A percentile compares a stretch with the other conserved stretches of the same genome.
Evolutionary conservation across 176 grass and related monocot species (phyloP).

Genomic region (Microstegium vimineum): DNA sequence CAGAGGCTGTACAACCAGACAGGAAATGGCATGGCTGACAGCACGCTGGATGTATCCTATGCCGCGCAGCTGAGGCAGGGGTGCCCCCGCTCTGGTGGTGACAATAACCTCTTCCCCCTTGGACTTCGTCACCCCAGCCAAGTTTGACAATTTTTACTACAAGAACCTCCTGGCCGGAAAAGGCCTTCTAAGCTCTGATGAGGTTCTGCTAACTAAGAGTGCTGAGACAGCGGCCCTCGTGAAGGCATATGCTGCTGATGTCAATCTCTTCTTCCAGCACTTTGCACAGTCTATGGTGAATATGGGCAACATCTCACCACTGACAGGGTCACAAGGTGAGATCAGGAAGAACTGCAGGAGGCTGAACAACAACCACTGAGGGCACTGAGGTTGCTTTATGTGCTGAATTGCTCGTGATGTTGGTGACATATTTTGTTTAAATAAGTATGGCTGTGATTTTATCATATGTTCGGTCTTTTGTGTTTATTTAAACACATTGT

Average conservation of each 20-base stretch:
- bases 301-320: constrained; percentile 81
- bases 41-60: constrained; percentile 47
- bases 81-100: constrained; percentile 68
- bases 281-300: constrained; percentile 88
- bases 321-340: constrained; percentile 59
- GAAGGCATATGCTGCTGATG: constrained; percentile 61
- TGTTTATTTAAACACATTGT: constrained; percentile 29
- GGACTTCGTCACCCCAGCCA: constrained; percentile 50
- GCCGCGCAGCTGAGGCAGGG: constrained; percentile 44
- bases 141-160: constrained; percentile 90
- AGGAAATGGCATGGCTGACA: constrained; percentile 62
- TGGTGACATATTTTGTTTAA: constrained; percentile 32
- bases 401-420: constrained; percentile 24
- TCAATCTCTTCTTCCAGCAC: constrained; percentile 72
- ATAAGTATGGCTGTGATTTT: constrained; percentile 39
- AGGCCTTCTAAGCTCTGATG: constrained; percentile 82
- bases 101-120: constrained; percentile 87
- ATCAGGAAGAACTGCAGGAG: constrained; percentile 92
- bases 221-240: constrained; percentile 54
- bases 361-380: constrained; percentile 49
- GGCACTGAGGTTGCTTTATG: neutral
- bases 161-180: constrained; percentile 68
- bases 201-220: constrained; percentile 70
- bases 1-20: constrained; percentile 94
- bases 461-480: constrained; percentile 9